Conservation (phyloP, 2,329 filamentous ascomycete species). For the Diplodia seriata region DNA sequence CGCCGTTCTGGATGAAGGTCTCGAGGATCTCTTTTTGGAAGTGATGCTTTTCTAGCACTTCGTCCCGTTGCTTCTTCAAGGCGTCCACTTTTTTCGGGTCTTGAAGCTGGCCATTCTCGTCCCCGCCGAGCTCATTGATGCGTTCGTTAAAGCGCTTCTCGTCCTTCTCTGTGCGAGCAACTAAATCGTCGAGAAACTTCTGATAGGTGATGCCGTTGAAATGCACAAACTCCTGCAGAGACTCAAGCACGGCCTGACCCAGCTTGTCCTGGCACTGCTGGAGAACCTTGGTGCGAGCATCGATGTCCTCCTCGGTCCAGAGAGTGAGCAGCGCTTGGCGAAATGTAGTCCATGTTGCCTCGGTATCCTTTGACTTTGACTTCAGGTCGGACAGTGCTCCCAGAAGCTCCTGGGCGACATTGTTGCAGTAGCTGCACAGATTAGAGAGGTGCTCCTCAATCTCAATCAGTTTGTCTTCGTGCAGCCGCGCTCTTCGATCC, state of each 20-base stretch:
- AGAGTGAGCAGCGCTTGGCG: constrained; percentile 14
- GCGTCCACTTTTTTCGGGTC: constrained; percentile 12
- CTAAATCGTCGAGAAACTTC: background rate
- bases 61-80: constrained; percentile 19
- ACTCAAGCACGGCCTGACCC: constrained; percentile 33
- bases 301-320: constrained; percentile 15
- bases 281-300: background rate
- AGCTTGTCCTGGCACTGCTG: constrained; percentile 29
- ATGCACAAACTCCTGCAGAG: constrained; percentile 30
- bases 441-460: constrained; percentile 15
- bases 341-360: constrained; percentile 17
- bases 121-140: background rate
- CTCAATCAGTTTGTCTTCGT: background rate
- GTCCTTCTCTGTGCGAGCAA: constrained; percentile 13
- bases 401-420: constrained; percentile 13
- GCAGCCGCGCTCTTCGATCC: background rate
- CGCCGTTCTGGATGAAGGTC: background rate
- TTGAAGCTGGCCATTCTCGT: background rate
- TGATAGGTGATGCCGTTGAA: constrained; percentile 10
- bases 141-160: constrained; percentile 1
- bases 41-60: constrained; percentile 10
- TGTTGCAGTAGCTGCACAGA: constrained; percentile 18
- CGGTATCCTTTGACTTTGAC: constrained; percentile 4
- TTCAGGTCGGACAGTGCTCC: constrained; percentile 21
- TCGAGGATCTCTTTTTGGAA: constrained; percentile 27